phyloP scores from a whole-genome alignment of 1,284 basidiomycete genomes.

The Trametes hirsuta region DNA sequence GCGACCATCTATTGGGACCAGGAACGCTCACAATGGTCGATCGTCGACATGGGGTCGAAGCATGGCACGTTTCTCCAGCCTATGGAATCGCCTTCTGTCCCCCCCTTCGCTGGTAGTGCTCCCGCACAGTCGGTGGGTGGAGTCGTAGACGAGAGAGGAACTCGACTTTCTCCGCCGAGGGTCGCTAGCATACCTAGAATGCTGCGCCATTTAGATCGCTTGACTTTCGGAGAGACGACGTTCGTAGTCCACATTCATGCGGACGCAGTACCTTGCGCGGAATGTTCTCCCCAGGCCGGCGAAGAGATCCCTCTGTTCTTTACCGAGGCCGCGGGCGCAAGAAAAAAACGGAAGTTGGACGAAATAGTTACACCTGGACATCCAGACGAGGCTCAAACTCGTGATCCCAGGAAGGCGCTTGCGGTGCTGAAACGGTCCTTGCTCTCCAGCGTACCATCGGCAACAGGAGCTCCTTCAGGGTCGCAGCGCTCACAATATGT shows the following conservation, averaged over 20 bases:
- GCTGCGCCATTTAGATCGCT: slow-evolving; percentile 62
- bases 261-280: slow-evolving; percentile 58
- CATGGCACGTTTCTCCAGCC: slow-evolving; percentile 71
- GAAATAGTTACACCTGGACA: slow-evolving; percentile 1
- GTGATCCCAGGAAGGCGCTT: slow-evolving; percentile 58
- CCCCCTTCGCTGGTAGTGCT: neutral
- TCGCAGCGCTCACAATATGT: slow-evolving; percentile 43
- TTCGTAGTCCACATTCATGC: slow-evolving; percentile 72
- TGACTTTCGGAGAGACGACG: slow-evolving; percentile 69
- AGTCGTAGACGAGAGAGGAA: slow-evolving; percentile 32
- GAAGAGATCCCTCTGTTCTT: slow-evolving; percentile 66
- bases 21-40: slow-evolving; percentile 57
- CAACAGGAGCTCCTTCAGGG: slow-evolving; percentile 11
- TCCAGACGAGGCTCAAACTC: neutral
- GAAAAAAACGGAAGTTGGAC: slow-evolving; percentile 39
- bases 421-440: slow-evolving; percentile 62
- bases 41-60: slow-evolving; percentile 82
- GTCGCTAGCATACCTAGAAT: slow-evolving; percentile 67
- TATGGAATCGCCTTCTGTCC: slow-evolving; percentile 4
- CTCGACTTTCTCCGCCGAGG: slow-evolving; percentile 63
- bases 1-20: slow-evolving; percentile 75
- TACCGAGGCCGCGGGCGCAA: slow-evolving; percentile 29
- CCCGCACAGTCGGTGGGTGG: neutral
- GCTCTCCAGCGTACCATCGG: slow-evolving; percentile 48
- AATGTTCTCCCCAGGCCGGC: slow-evolving; percentile 52